Evolutionary conservation across 2,329 filamentous ascomycete genomes (phyloP).

Genomic region (Pyrenophora seminiperda): DNA sequence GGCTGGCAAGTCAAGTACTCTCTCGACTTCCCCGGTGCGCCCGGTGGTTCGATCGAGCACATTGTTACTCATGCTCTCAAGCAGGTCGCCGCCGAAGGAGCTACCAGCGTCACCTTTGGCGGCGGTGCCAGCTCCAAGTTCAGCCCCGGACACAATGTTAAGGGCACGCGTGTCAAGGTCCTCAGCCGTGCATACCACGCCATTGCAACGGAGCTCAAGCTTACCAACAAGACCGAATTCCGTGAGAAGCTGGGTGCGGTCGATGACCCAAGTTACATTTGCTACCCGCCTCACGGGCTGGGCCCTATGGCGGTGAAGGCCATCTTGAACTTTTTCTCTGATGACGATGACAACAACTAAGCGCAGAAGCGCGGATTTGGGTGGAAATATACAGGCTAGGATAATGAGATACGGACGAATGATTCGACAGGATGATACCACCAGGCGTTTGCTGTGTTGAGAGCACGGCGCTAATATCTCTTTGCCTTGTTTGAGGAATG

Average conservation of each 20-base stretch:
- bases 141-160: conserved; percentile 78
- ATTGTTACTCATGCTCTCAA: conserved; percentile 76
- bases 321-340: conserved; percentile 90
- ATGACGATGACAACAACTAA: conserved; percentile 55
- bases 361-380: conserved; percentile 13
- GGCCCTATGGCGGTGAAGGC: conserved; percentile 81
- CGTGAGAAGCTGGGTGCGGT: conserved; percentile 85
- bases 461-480: conserved; percentile 3
- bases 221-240: conserved; percentile 87
- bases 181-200: conserved; percentile 82
- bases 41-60: conserved; percentile 85
- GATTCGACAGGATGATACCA: conserved; percentile 28
- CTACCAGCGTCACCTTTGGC: conserved; percentile 79
- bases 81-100: conserved; percentile 62
- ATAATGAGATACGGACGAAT: conserved; percentile 14
- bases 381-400: conserved; percentile 10
- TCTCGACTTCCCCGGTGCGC: conserved; percentile 86
- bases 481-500: conserved; percentile 6
- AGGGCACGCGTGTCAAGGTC: conserved; percentile 79
- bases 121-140: conserved; percentile 77
- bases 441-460: conserved; percentile 17
- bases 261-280: conserved; percentile 86
- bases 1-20: conserved; percentile 96
- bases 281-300: conserved; percentile 84
- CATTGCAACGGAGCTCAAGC: conserved; percentile 78